Evolutionary conservation across 306 rosid species (phyloP).

Genomic region (Prunus persica): DNA sequence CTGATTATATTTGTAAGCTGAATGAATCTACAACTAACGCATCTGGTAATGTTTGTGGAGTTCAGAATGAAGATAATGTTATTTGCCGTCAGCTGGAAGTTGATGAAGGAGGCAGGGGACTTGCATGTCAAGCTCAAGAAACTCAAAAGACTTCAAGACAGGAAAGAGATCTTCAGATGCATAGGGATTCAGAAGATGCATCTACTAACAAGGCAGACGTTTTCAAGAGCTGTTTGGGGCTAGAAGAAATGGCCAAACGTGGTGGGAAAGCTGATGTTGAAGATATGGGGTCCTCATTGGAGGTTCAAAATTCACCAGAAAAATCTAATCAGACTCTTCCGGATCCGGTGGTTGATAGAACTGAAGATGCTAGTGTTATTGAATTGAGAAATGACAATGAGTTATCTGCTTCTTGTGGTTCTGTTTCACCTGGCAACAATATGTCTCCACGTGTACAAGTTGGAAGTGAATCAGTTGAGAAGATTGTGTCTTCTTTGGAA

Average conservation of each 20-base stretch:
- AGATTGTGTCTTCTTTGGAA: constrained; percentile 31
- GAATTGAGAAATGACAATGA: constrained; percentile 24
- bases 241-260: constrained; percentile 33
- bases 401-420: constrained; percentile 31
- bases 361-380: constrained; percentile 26
- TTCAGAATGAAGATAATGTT: constrained; percentile 25
- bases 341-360: constrained; percentile 19
- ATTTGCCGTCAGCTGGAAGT: constrained; percentile 27
- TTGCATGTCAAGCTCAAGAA: constrained; percentile 36
- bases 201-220: constrained; percentile 32
- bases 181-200: constrained; percentile 41
- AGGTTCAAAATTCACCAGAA: constrained; percentile 30
- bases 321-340: constrained; percentile 21
- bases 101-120: constrained; percentile 44
- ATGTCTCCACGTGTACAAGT: constrained; percentile 29
- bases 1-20: constrained; percentile 54
- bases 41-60: constrained; percentile 10
- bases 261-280: constrained; percentile 29
- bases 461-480: constrained; percentile 30
- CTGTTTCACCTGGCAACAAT: constrained; percentile 30
- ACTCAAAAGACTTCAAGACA: constrained; percentile 21
- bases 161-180: constrained; percentile 31
- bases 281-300: constrained; percentile 25
- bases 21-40: constrained; percentile 35
- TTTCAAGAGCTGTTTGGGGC: constrained; percentile 64